Evolutionary conservation across 345 rosid species (phyloP).

Genomic region (Euphorbia peplus): DNA sequence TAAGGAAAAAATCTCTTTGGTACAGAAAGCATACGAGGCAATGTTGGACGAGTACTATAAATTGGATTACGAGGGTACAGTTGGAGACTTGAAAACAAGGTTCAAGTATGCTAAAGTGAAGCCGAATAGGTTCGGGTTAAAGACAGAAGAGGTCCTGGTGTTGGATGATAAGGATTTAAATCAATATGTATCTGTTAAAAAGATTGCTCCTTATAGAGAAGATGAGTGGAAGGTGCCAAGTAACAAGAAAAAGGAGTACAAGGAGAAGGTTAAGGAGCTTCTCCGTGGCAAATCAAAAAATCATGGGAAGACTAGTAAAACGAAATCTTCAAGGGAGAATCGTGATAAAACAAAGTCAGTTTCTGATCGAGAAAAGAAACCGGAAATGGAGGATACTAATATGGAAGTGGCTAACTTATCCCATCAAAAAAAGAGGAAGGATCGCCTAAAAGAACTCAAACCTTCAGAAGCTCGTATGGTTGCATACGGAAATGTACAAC

Average conservation of each 20-base stretch:
- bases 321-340: conserved; percentile 34
- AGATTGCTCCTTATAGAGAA: conserved; percentile 70
- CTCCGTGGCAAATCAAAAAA: conserved; percentile 21
- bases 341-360: conserved; percentile 17
- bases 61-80: conserved; percentile 86
- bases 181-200: conserved; percentile 81
- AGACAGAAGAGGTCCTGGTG: conserved; percentile 51
- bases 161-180: conserved; percentile 72
- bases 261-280: conserved; percentile 47
- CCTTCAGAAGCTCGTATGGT: conserved; percentile 51
- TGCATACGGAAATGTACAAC: conserved; percentile 58
- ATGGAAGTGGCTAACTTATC: conserved; percentile 37
- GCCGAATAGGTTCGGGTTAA: conserved; percentile 62
- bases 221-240: conserved; percentile 73
- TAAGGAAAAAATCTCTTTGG: conserved; percentile 58
- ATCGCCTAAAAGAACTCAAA: conserved; percentile 48
- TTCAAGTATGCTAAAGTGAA: conserved; percentile 72
- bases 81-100: conserved; percentile 86
- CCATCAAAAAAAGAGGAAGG: conserved; percentile 60
- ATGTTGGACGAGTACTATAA: conserved; percentile 86
- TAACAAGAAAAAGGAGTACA: conserved; percentile 45
- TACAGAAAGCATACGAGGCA: conserved; percentile 63
- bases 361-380: conserved; percentile 25
- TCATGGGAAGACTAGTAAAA: conserved; percentile 39
- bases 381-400: conserved; percentile 22